Base-by-base conservation (phyloP, 345 rosid species). In the Aquilaria sinensis region DNA sequence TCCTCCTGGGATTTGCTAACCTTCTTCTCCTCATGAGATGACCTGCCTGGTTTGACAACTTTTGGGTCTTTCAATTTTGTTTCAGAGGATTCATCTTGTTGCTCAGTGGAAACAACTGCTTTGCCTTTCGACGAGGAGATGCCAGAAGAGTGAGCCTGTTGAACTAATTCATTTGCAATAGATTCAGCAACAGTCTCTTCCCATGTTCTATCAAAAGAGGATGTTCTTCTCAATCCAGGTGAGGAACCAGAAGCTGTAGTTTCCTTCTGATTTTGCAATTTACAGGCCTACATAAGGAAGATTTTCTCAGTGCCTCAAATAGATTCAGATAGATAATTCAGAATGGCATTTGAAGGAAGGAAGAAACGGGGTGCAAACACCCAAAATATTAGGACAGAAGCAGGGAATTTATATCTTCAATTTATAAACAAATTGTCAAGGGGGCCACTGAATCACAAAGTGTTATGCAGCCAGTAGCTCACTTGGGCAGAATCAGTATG, bases 111-210 rank as follows among this genome's bases (percentile, higher is more conserved):
- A 56, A 56, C 73, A 58, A 79, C 74, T 52, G 78, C 60, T 48
- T 65, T 85, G 47, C 58, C 46, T 74, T 79, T 84, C 7, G 77
- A 57, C 48, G 94, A 81, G 71, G 92, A 73, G 47, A 80, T 57
- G 12, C 78, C 62, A 50, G 83, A 73, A 9, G 89, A 75, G 54
- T 86, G 89, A 74, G 64, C 86, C 58, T 93, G 86, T 49, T 80
- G 66, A 66, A 93, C 92, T 57, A 91, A 89, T 75, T 88, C 97
- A 78, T 80, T 76, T 53, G 93, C 96, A 58, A 90, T 79, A 56
- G 96, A 73, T 79, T 88, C 99, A 70, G 97, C 99, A 51, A 88
- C 88, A 58, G 74, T 87, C 74, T 91, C 99, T 69, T 91, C 99
- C 88, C 93, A 84, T 65, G 75, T 74, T 76, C 85, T 81, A 70